Conservation (phyloP, 2,329 filamentous ascomycete species). For the Thyridium curvatum region DNA sequence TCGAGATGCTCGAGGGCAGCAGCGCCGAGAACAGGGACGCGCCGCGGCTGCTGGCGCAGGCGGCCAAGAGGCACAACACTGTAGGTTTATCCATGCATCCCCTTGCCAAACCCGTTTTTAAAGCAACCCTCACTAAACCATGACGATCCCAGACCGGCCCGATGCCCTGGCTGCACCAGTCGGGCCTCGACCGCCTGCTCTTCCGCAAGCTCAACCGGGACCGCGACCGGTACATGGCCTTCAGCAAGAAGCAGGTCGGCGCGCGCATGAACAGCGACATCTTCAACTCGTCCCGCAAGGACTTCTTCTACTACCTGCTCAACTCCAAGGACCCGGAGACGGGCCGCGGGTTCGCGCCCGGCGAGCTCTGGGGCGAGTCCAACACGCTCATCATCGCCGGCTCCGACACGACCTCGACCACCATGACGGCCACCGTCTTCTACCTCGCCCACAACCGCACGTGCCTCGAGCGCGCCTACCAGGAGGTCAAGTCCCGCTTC, state of each 20-base stretch:
- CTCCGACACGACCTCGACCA: constrained; percentile 66
- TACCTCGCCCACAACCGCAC: constrained; percentile 50
- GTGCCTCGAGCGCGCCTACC: constrained; percentile 38
- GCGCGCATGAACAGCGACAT: constrained; percentile 48
- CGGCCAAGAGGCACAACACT: constrained; percentile 62
- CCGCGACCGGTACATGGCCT: constrained; percentile 64
- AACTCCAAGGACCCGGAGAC: constrained; percentile 67
- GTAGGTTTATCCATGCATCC: too few species aligned
- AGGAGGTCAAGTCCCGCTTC: constrained; percentile 49
- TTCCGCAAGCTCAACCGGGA: constrained; percentile 62
- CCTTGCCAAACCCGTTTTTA: too few species aligned
- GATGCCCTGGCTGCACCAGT: constrained; percentile 61
- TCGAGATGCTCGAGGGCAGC: constrained; percentile 49
- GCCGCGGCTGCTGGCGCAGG: constrained; percentile 59
- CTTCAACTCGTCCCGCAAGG: constrained; percentile 48
- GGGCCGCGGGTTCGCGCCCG: constrained; percentile 56
- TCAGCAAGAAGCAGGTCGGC: constrained; percentile 60
- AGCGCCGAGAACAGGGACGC: constrained; percentile 56
- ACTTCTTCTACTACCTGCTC: constrained; percentile 72
- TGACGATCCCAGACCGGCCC: too few species aligned
- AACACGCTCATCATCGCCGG: constrained; percentile 67
- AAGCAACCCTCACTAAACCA: neutral
- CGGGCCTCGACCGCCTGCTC: constrained; percentile 60
- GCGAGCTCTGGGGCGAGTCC: constrained; percentile 65
- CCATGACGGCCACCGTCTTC: constrained; percentile 56